Evolutionary conservation across 2,329 filamentous ascomycete species (phyloP), one percentile per base, ranked within the genome.

Genomic region (Epichloe brachyelytri): DNA sequence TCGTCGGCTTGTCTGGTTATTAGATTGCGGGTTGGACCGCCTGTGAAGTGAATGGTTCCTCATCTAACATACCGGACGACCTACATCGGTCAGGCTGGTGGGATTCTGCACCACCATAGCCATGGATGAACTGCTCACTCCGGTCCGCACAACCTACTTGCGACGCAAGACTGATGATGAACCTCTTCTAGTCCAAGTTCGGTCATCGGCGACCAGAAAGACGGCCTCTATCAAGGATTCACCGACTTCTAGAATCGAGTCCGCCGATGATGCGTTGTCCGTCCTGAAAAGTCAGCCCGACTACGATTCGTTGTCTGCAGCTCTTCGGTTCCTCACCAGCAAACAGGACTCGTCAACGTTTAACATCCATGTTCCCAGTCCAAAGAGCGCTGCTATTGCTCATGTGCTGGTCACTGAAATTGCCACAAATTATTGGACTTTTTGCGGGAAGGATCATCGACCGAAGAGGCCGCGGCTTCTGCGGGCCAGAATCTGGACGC

Each of bases 351-450:
- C 58, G 2, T 53, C 55, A 15, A 43, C 51, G 5, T 64, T 66
- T 49, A 55, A 53, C 15, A 52, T 68, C 10, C 59, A 60, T 10
- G 49, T 53, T 3, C 83, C 88, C 3, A 77, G 77, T 34, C 82
- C 90, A 1, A 70, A 80, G 54, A 79, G 82, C 51, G 82, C 88
- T 19, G 86, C 89, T 58, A 79, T 96, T 34, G 73, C 91, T 49
- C 83, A 89, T 61, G 70, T 79, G 3, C 69, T 98, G 37, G 80
- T 94, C 53, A 82, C 78, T 15, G 79, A 82, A 34, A 89, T 86
- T 26, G 71, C 88, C 7, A 86, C 87, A 1, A 86, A 90, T 62
- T 95, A 91, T 66, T 97, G 93, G 91, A 63, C 73, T 3, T 60
- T 80, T 62, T 91, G 15, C 68, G 72, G 38, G 75, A 78, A 52